Conservation (phyloP, 257 asterid genomes). For the Cruciata laevipes region DNA sequence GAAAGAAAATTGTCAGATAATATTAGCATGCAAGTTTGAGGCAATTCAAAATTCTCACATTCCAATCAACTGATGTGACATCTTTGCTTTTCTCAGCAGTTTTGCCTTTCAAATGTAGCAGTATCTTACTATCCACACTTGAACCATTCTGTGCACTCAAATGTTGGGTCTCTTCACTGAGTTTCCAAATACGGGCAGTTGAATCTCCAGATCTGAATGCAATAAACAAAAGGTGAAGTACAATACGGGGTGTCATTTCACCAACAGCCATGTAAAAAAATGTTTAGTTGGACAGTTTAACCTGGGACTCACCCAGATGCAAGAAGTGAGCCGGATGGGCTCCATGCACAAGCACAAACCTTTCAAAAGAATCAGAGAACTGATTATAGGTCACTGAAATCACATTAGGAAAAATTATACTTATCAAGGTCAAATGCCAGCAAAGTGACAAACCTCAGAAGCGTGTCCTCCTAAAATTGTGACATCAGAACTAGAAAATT, state of each 20-base stretch:
- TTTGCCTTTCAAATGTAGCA: slow-evolving; percentile 25
- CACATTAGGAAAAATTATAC: neutral
- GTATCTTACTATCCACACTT: slow-evolving; percentile 3
- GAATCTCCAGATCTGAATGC: slow-evolving; percentile 30
- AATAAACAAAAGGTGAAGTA: neutral
- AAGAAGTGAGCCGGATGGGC: slow-evolving; percentile 30
- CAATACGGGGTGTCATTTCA: neutral
- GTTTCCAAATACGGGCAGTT: slow-evolving; percentile 31
- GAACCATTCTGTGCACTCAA: slow-evolving; percentile 15
- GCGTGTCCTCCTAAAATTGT: slow-evolving; percentile 27
- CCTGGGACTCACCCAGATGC: slow-evolving; percentile 30
- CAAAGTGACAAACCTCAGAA: slow-evolving; percentile 23
- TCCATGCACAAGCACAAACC: slow-evolving; percentile 39
- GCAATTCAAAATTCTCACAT: slow-evolving; percentile 23
- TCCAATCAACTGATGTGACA: slow-evolving; percentile 33
- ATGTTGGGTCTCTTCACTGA: slow-evolving; percentile 14
- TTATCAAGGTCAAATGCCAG: neutral
- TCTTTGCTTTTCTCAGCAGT: slow-evolving; percentile 25
- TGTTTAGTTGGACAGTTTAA: neutral
- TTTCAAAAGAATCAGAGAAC: slow-evolving; percentile 8
- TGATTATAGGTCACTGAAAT: neutral
- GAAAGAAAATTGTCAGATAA: neutral
- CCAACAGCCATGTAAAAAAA: too few relatives aligned
- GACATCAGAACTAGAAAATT: slow-evolving; percentile 21
- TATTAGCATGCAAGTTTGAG: neutral